Percentiles rank a stretch among this genome's conserved stretches.
Evolutionary conservation across 2,329 filamentous ascomycete genomes (phyloP).

Genomic region (Chaetomiaceae sp.): DNA sequence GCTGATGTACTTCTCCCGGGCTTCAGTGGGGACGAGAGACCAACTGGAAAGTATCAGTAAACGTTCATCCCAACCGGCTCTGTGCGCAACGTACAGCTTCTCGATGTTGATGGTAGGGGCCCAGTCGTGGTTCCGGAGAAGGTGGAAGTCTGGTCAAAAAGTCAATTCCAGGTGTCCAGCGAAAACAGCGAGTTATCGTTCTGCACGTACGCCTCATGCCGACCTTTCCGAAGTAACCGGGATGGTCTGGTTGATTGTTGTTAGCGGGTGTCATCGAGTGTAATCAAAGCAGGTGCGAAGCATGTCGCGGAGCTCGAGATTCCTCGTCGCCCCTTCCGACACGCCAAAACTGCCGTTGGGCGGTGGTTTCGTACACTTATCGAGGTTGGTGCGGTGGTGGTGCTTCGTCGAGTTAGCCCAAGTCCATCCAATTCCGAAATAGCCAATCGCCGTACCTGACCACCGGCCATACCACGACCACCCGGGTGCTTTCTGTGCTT

Average conservation of each 20-base stretch:
- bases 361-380: slow-evolving; percentile 63
- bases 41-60: slow-evolving; percentile 56
- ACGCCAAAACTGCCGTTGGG: slow-evolving; percentile 10
- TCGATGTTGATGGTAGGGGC: slow-evolving; percentile 98
- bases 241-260: slow-evolving; percentile 65
- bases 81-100: slow-evolving; percentile 61
- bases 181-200: background rate
- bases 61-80: background rate
- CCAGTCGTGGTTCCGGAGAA: slow-evolving; percentile 93
- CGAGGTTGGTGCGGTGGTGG: slow-evolving; percentile 85
- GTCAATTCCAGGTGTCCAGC: slow-evolving; percentile 10
- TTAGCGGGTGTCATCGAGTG: slow-evolving; percentile 56
- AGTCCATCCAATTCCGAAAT: slow-evolving; percentile 11
- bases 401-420: slow-evolving; percentile 47
- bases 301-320: slow-evolving; percentile 4
- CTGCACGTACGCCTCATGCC: slow-evolving; percentile 60
- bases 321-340: slow-evolving; percentile 1
- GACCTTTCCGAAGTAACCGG: slow-evolving; percentile 99
- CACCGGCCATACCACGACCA: slow-evolving; percentile 90
- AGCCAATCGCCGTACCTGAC: slow-evolving; percentile 50
- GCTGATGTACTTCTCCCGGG: slow-evolving; percentile 85
- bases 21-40: slow-evolving; percentile 88
- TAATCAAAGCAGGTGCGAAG: slow-evolving; percentile 51
- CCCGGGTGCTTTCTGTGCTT: slow-evolving; percentile 94
- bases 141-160: slow-evolving; percentile 71